Evolutionary conservation across 805 yeast species (phyloP), one percentile per base, ranked within the genome.

Genomic region (Yamadazyma sp.): DNA sequence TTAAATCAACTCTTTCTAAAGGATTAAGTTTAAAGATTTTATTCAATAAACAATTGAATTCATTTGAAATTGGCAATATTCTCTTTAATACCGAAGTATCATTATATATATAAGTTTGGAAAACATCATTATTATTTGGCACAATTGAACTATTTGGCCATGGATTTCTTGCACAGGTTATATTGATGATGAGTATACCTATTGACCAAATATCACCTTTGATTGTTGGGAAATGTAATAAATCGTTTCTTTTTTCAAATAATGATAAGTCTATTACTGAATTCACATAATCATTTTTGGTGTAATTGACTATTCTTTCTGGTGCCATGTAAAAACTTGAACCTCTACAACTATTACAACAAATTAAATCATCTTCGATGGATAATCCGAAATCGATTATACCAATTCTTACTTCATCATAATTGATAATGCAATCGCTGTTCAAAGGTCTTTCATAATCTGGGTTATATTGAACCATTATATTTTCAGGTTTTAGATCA

Each of bases 291-390:
- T 43, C 44, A 42, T 58, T 53, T 34, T 62, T 60, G 40, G 57
- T 52, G 30, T 64, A 70, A 45, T 75, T 72, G 14, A 66, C 60
- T n/a, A 78, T 56, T 53, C 93, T 63, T 56, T 88, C 96, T 6
- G 96, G 96, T 0, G 96, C 84, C 96, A 89, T 88, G 62, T 88
- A 88, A 58, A 86, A 89, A 16, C 85, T 75, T 6, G 91, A 82
- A 1, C 96, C 97, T 38, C 94, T 75, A 45, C 95, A 87, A 14
- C 80, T 77, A 49, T 83, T 82, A 42, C 82, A 75, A 43, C 80
- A 76, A 25, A 83, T 71, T 38, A 52, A 60, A 26, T 69, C 62
- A 8, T 75, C 70, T 31, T 75, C 72, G 39, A 91, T 76, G 15
- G 96, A 88, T 15, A 91, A 69, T 4, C 98, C 98, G 60, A 93